Evolutionary conservation across 1,284 basidiomycete genomes (phyloP).

Genomic region (Rhodotorula sp.): DNA sequence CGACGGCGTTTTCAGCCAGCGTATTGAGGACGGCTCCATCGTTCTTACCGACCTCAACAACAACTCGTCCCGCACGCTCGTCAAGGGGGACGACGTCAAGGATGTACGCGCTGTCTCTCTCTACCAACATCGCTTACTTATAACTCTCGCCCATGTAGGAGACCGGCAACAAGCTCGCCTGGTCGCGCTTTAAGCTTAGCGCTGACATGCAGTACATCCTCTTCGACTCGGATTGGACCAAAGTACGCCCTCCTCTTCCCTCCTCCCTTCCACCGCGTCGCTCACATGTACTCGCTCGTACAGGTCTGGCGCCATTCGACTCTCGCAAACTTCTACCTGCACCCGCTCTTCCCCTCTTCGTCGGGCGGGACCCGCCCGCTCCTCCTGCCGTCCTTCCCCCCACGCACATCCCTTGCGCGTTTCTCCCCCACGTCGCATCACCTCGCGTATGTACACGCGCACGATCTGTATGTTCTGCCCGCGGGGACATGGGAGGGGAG

Average conservation of each 20-base stretch:
- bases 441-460: slow-evolving; percentile 77
- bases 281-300: no score
- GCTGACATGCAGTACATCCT: slow-evolving; percentile 84
- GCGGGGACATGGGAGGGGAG: slow-evolving; percentile 46
- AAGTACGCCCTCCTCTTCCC: slow-evolving; percentile 57
- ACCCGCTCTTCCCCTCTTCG: slow-evolving; percentile 59
- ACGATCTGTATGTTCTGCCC: slow-evolving; percentile 81
- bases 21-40: slow-evolving; percentile 63
- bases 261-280: no score
- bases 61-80: slow-evolving; percentile 67
- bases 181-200: slow-evolving; percentile 73
- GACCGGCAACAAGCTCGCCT: slow-evolving; percentile 50
- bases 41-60: slow-evolving; percentile 74
- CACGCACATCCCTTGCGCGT: slow-evolving; percentile 71
- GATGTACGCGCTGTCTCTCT: slow-evolving; percentile 57
- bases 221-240: slow-evolving; percentile 69
- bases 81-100: slow-evolving; percentile 62
- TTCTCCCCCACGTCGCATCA: slow-evolving; percentile 81
- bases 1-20: slow-evolving; percentile 81
- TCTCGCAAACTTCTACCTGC: slow-evolving; percentile 85
- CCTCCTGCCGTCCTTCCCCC: slow-evolving; percentile 54
- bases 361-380: slow-evolving; percentile 57
- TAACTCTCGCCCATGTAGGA: not conserved
- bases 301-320: slow-evolving; percentile 91
- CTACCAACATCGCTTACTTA: not conserved